Conservation (phyloP, 75 land plant species). For the Pinus taeda region DNA sequence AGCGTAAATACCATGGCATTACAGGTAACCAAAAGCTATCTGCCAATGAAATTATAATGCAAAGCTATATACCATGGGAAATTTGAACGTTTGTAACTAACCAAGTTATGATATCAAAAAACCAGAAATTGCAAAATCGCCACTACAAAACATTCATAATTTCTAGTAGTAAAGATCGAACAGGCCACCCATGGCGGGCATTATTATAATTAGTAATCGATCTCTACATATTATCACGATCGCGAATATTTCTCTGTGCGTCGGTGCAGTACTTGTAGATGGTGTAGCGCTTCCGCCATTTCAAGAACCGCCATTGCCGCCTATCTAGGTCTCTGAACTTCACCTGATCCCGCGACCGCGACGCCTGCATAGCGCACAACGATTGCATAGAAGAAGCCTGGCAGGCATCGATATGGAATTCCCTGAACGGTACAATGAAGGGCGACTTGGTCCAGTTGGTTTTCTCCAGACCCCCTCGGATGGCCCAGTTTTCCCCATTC, state of each 20-base stretch:
- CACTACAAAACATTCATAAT: too few species aligned
- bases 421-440: slow-evolving; percentile 54
- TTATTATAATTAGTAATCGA: too few species aligned
- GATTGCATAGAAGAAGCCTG: slow-evolving; percentile 35
- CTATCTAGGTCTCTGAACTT: slow-evolving; percentile 10
- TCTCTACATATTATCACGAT: neutral
- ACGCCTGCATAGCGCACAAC: slow-evolving; percentile 35
- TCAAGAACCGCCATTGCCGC: slow-evolving; percentile 23
- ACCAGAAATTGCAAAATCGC: too few species aligned
- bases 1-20: too few species aligned
- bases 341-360: neutral
- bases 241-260: slow-evolving; percentile 8
- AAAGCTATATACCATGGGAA: too few species aligned
- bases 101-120: too few species aligned
- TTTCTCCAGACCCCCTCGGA: slow-evolving; percentile 74
- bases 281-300: slow-evolving; percentile 31
- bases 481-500: slow-evolving; percentile 44
- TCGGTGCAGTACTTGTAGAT: slow-evolving; percentile 18
- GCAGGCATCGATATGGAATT: slow-evolving; percentile 76
- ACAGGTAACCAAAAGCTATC: too few species aligned
- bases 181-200: too few species aligned
- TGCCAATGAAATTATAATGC: too few species aligned
- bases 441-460: slow-evolving; percentile 22
- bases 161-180: too few species aligned
- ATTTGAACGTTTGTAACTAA: too few species aligned